phyloP scores from a whole-genome alignment of 257 asterid genomes.

The Przewalskia tangutica region DNA sequence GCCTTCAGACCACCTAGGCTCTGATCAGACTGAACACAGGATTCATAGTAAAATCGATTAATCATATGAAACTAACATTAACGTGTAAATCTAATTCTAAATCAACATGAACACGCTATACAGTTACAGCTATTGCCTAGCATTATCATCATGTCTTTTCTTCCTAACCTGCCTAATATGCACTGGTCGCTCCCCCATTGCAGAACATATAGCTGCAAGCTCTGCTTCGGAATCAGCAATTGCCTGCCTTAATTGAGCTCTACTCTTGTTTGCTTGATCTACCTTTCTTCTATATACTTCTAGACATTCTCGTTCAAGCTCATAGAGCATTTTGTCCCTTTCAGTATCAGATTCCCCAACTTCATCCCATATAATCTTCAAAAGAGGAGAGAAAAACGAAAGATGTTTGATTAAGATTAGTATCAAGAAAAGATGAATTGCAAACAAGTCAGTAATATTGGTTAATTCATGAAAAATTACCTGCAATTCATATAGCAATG shows the following conservation, averaged over 20 bases:
- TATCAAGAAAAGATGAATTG: background rate
- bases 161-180: constrained; percentile 47
- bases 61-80: too few relatives aligned
- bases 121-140: background rate
- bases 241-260: constrained; percentile 91
- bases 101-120: background rate
- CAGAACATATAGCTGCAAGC: constrained; percentile 80
- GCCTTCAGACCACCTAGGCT: constrained; percentile 69
- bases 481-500: constrained; percentile 82
- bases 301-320: constrained; percentile 81
- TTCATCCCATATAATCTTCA: constrained; percentile 94
- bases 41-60: background rate
- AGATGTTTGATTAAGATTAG: background rate
- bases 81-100: background rate
- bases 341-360: constrained; percentile 88
- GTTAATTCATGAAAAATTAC: constrained; percentile 20
- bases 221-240: constrained; percentile 99
- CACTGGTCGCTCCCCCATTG: constrained; percentile 94
- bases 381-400: background rate
- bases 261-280: constrained; percentile 80
- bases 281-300: constrained; percentile 94
- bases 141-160: background rate
- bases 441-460: background rate
- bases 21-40: constrained; percentile 54
- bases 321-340: constrained; percentile 72